Conservation (phyloP, 257 asterid species). For the Schizonepeta tenuifolia region DNA sequence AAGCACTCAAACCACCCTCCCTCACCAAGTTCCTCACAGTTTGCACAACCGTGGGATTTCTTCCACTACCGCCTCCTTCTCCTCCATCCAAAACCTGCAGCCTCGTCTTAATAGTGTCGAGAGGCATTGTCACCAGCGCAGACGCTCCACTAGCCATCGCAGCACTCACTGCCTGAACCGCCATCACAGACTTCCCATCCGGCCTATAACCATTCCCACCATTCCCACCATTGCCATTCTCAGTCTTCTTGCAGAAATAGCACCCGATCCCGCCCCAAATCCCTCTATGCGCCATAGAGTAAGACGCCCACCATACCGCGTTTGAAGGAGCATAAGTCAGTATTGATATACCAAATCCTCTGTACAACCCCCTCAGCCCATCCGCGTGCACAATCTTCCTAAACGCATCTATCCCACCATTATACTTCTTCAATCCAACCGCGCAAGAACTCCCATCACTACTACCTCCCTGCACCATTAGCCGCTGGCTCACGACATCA, state of each 20-base stretch:
- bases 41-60: constrained; percentile 51
- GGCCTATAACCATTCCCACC: constrained; percentile 63
- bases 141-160: constrained; percentile 94
- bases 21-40: constrained; percentile 75
- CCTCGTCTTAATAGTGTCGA: constrained; percentile 91
- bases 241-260: constrained; percentile 63
- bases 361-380: constrained; percentile 81
- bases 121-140: constrained; percentile 92
- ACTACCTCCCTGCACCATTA: constrained; percentile 85
- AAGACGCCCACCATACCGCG: constrained; percentile 99
- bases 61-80: constrained; percentile 52
- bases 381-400: constrained; percentile 66
- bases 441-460: constrained; percentile 34
- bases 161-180: constrained; percentile 91
- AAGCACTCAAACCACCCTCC: constrained; percentile 94
- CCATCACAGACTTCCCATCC: constrained; percentile 69
- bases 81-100: constrained; percentile 86
- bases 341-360: constrained; percentile 95
- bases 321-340: constrained; percentile 96
- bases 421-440: constrained; percentile 63
- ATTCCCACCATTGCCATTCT: constrained; percentile 39
- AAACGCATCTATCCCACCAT: constrained; percentile 88
- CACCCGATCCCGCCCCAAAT: constrained; percentile 71
- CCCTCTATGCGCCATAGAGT: constrained; percentile 69
- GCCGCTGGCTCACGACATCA: constrained; percentile 94